Evolutionary conservation across 192 early-diverging fungal genomes (phyloP).

Genomic region (Rhizophagus sp.): DNA sequence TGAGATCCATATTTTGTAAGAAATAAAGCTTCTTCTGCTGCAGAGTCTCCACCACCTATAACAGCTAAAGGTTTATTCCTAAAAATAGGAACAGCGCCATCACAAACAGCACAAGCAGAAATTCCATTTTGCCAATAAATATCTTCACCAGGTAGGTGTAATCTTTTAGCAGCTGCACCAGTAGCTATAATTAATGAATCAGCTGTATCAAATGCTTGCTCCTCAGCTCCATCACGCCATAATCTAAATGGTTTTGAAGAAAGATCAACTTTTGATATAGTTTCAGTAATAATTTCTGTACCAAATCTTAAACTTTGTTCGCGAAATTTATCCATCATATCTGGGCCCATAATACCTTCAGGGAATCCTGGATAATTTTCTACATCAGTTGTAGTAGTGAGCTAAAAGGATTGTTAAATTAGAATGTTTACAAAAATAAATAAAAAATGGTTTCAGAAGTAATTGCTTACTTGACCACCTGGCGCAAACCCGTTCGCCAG

Average conservation of each 20-base stretch:
- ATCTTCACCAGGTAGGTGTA: slow-evolving; percentile 88
- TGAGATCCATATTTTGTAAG: slow-evolving; percentile 96
- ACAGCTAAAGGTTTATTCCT: slow-evolving; percentile 93
- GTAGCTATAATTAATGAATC: slow-evolving; percentile 92
- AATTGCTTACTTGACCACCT: slow-evolving; percentile 45
- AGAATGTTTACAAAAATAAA: background rate
- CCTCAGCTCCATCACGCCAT: slow-evolving; percentile 82
- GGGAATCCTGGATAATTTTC: slow-evolving; percentile 98
- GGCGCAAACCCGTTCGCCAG: slow-evolving; percentile 81
- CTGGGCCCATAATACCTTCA: slow-evolving; percentile 81
- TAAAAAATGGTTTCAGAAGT: background rate
- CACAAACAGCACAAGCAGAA: slow-evolving; percentile 98
- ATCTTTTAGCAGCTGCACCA: slow-evolving; percentile 97
- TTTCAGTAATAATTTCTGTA: slow-evolving; percentile 87
- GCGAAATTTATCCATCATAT: slow-evolving; percentile 86
- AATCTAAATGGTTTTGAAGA: slow-evolving; percentile 79
- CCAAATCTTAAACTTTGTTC: slow-evolving; percentile 86
- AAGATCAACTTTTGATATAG: slow-evolving; percentile 85
- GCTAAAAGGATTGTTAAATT: slow-evolving; percentile 50
- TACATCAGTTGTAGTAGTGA: slow-evolving; percentile 95
- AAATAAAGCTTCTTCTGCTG: slow-evolving; percentile 94
- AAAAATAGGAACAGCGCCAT: slow-evolving; percentile 97
- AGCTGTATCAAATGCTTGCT: slow-evolving; percentile 69
- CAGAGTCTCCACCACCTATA: slow-evolving; percentile 96
- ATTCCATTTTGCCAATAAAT: slow-evolving; percentile 98